These are phyloP conservation scores for Xylaria sp. DNA, from an alignment of 2,329 filamentous ascomycete species.

Conservation along the genomic window DNA sequence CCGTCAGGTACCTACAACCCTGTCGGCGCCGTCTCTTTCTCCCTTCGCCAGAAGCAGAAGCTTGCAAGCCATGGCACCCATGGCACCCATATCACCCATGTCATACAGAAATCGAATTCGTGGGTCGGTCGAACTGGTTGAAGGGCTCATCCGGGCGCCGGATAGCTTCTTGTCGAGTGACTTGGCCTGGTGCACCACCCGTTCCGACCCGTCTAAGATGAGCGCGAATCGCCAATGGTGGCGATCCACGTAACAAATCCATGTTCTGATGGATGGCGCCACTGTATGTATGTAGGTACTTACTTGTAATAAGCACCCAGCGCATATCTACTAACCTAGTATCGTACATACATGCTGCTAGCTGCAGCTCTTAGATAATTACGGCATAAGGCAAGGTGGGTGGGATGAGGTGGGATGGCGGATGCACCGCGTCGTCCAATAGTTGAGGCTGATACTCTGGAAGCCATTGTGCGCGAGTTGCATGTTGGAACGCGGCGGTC, in stretches of 20 bases:
- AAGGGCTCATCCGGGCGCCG: slow-evolving; percentile 13
- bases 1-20: slow-evolving; percentile 35
- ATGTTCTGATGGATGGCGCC: slow-evolving; percentile 33
- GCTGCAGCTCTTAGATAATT: slow-evolving; percentile 2
- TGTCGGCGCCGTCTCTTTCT: slow-evolving; percentile 10
- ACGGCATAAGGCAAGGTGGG: neutral
- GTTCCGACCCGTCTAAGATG: slow-evolving; percentile 25
- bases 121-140: slow-evolving; percentile 31
- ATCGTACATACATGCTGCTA: neutral
- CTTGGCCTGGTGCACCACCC: slow-evolving; percentile 26
- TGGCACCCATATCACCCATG: too few species aligned
- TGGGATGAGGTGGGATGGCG: neutral
- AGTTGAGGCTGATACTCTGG: slow-evolving; percentile 1
- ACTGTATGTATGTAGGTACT: too few species aligned
- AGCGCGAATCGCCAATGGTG: slow-evolving; percentile 43
- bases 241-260: slow-evolving; percentile 39
- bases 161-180: slow-evolving; percentile 26
- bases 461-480: slow-evolving; percentile 42
- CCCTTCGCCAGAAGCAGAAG: slow-evolving; percentile 33
- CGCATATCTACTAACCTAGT: slow-evolving; percentile 12
- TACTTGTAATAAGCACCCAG: slow-evolving; percentile 21
- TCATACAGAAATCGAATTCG: slow-evolving; percentile 35
- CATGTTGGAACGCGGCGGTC: slow-evolving; percentile 28
- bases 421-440: slow-evolving; percentile 27
- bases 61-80: too few species aligned